Evolutionary conservation across 805 yeast species (phyloP).

Genomic region (Phaffomyces opuntiae): DNA sequence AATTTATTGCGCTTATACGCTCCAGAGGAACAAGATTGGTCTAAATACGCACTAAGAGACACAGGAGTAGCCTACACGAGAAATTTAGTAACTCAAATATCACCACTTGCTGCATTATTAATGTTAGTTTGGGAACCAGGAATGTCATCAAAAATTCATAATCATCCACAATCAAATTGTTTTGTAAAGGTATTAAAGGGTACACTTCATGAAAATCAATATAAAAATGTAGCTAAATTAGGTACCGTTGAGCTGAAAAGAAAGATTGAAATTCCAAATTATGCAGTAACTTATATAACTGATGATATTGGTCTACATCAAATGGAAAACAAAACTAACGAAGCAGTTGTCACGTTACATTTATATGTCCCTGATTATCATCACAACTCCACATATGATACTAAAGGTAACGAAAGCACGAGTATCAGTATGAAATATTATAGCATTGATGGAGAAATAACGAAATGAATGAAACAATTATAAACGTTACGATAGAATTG

Average conservation of each 20-base stretch:
- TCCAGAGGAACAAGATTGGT: slow-evolving; percentile 35
- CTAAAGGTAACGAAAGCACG: neutral
- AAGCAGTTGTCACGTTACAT: slow-evolving; percentile 34
- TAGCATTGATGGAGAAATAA: slow-evolving; percentile 4
- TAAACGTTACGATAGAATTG: neutral
- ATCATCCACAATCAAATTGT: slow-evolving; percentile 44
- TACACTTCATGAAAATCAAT: slow-evolving; percentile 8
- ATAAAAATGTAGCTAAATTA: slow-evolving; percentile 1
- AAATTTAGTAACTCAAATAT: slow-evolving; percentile 29
- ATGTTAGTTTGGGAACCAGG: slow-evolving; percentile 42
- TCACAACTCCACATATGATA: slow-evolving; percentile 1
- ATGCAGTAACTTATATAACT: slow-evolving; percentile 38
- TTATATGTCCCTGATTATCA: slow-evolving; percentile 33
- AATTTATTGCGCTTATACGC: slow-evolving; percentile 21
- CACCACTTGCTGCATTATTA: slow-evolving; percentile 36
- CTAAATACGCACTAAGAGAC: slow-evolving; percentile 34
- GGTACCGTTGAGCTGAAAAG: slow-evolving; percentile 1
- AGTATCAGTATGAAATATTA: slow-evolving; percentile 1
- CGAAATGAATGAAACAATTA: neutral
- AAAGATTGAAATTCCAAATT: slow-evolving; percentile 12
- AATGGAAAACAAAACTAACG: slow-evolving; percentile 31
- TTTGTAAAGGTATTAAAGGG: slow-evolving; percentile 39
- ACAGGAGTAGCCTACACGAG: slow-evolving; percentile 32
- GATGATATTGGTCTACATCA: slow-evolving; percentile 41
- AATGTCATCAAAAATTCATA: slow-evolving; percentile 37